Base-by-base conservation (phyloP, 106 monocot species). In the Posidonia australis region DNA sequence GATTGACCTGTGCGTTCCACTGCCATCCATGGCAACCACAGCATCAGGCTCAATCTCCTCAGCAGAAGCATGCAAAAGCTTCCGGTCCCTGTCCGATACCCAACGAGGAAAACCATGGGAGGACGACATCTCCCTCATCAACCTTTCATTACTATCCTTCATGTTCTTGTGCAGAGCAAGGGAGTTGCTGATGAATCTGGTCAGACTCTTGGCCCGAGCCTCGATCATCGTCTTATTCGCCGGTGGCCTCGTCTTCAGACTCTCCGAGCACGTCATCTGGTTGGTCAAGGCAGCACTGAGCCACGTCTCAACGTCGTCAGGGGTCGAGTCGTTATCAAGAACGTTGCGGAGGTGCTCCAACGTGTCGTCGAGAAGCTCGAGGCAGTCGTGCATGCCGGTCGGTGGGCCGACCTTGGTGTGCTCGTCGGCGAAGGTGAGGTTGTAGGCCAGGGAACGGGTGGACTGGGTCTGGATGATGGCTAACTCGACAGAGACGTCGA, bases 231-330 rank as follows among this genome's bases (percentile, higher is more conserved):
- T 54, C 21, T 45, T 66, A 31, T 18, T 60, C 0, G n/a, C 31
- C 13, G 52, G 11, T 7, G 55, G 45, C 18, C 17, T 9, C 14
- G 5, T 46, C 17, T 9, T 9, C 25, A 76, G 63, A 56, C 76
- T 64, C 56, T 76, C 76, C 22, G 30, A n/a, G 69, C 76, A 76
- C 0, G 76, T 76, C 7, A 51, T 82, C 54, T 87, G 87, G 80
- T 92, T 84, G 26, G 92, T 92, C 36, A 92, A 70, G 5, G 86
- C 82, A 19, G 87, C 87, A 65, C 87, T 70, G 56, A 76, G 76
- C 76, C 70, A 76, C 25, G 85, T 85, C 30, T 65, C 51, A 26
- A 72, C 46, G 67, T 77, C 79, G 13, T 68, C 42, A 10, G 10
- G 23, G 44, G 14, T 32, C 27, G 63, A 26, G 18, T 56, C 24